Evolutionary conservation across 2,329 filamentous ascomycete genomes (phyloP).

Genomic region (Cryphonectria parasitica): DNA sequence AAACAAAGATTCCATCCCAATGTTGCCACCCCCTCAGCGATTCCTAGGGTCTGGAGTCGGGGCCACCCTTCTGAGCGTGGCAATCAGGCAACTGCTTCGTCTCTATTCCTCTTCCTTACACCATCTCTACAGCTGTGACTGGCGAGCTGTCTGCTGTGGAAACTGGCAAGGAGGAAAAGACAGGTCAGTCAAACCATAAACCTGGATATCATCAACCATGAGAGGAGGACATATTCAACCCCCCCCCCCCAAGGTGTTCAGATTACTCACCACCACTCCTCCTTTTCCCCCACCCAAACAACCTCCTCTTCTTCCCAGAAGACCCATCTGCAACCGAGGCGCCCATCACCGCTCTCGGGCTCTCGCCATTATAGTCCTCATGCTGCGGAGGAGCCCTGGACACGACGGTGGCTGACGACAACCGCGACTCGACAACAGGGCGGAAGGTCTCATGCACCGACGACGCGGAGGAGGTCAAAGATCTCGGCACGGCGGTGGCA

Average conservation of each 20-base stretch:
- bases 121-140: constrained; percentile 28
- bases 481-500: background rate
- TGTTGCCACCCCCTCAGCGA: no score
- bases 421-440: background rate
- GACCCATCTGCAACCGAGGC: background rate
- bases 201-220: background rate
- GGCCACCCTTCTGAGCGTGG: background rate
- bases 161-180: background rate
- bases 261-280: constrained; percentile 19
- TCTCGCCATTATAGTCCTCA: background rate
- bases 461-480: background rate
- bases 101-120: background rate
- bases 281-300: constrained; percentile 23
- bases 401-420: constrained; percentile 9
- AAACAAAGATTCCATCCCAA: no score
- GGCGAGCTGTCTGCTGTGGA: constrained; percentile 16
- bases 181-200: constrained; percentile 3
- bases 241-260: no score
- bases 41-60: no score
- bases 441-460: background rate
- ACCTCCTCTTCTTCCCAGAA: constrained; percentile 14
- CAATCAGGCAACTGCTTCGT: no score
- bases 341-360: background rate
- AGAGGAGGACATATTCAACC: no score
- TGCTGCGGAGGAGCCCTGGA: background rate